Percentiles rank a stretch among this genome's conserved stretches.
Evolutionary conservation across 2,329 filamentous ascomycete genomes (phyloP).

Genomic region (Ophiostoma sp.): DNA sequence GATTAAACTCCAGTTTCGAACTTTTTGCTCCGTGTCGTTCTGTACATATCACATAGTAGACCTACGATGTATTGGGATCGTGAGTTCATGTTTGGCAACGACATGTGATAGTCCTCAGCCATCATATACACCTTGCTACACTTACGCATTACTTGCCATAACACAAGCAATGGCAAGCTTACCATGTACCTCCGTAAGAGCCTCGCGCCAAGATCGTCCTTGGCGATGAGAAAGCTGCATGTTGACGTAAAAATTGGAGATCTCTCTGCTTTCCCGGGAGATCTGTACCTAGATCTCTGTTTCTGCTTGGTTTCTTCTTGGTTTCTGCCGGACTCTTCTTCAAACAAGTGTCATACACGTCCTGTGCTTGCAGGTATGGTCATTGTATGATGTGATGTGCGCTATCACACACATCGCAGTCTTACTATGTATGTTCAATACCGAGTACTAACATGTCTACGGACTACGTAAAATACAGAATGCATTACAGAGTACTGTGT

Average conservation of each 20-base stretch:
- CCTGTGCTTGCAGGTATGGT: background rate
- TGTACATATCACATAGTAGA: no score
- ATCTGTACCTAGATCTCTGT: background rate
- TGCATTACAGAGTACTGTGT: background rate
- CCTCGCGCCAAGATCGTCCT: constrained; percentile 3
- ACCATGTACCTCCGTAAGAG: background rate
- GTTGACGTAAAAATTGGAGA: constrained; percentile 13
- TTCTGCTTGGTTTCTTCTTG: constrained; percentile 1
- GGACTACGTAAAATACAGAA: no score
- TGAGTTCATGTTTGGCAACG: no score
- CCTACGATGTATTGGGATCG: no score
- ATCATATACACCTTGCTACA: background rate
- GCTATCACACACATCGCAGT: no score
- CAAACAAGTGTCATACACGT: background rate
- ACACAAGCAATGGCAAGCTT: background rate
- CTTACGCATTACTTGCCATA: background rate
- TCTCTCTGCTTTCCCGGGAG: background rate
- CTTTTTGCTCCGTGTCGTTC: no score
- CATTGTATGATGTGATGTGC: background rate
- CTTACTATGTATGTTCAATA: background rate
- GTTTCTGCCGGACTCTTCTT: background rate
- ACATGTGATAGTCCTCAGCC: background rate
- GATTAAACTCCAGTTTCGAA: no score
- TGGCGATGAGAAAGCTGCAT: constrained; percentile 8
- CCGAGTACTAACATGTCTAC: no score